These are phyloP conservation scores for Irpex rosettiformis DNA, from an alignment of 1,284 basidiomycete genomes.

Conservation along the genomic window DNA sequence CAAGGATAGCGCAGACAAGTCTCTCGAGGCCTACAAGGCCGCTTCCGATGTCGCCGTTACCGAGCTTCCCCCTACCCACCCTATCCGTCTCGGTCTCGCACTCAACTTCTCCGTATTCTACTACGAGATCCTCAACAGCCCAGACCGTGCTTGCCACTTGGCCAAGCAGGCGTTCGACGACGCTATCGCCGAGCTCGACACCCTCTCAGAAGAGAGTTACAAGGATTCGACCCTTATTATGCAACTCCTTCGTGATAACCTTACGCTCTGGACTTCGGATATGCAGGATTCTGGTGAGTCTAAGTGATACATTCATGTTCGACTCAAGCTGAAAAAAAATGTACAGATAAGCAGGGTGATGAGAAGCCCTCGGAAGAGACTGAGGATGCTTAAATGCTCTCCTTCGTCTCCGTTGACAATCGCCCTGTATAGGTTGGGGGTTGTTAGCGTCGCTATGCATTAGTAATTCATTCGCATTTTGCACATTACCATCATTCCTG, in stretches of 20 bases:
- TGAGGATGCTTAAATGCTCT: slow-evolving; percentile 25
- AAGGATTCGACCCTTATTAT: slow-evolving; percentile 99
- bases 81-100: slow-evolving; percentile 98
- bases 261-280: slow-evolving; percentile 97
- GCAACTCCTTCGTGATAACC: slow-evolving; percentile 98
- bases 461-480: slow-evolving; percentile 11
- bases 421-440: slow-evolving; percentile 13
- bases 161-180: slow-evolving; percentile 99
- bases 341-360: slow-evolving; percentile 61
- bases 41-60: slow-evolving; percentile 98
- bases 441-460: slow-evolving; percentile 22
- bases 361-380: slow-evolving; percentile 56
- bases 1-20: slow-evolving; percentile 98
- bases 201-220: slow-evolving; percentile 99
- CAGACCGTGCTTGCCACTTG: slow-evolving; percentile 98
- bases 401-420: slow-evolving; percentile 5
- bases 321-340: background rate
- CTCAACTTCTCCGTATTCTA: slow-evolving; percentile 99
- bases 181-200: slow-evolving; percentile 99
- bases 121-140: slow-evolving; percentile 99
- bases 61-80: slow-evolving; percentile 98
- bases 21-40: slow-evolving; percentile 98
- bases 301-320: background rate
- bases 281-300: slow-evolving; percentile 85
- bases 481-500: slow-evolving; percentile 12